phyloP scores from a whole-genome alignment of 73 alveolate species.

The Uronychia setigera region DNA sequence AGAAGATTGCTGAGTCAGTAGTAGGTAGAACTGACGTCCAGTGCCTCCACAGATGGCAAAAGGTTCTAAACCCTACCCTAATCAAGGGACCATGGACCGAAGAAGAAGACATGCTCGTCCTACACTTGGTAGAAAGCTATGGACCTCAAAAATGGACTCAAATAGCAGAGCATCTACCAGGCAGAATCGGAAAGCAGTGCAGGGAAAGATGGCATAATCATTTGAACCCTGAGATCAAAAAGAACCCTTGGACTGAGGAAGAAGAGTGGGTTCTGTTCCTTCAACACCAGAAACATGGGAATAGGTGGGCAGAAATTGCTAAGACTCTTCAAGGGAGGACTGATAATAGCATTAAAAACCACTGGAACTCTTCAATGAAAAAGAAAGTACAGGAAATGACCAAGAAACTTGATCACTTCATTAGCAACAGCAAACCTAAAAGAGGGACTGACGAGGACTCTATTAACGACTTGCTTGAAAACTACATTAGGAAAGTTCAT shows the following conservation, averaged over 20 bases:
- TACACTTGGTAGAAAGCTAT: slow-evolving; percentile 89
- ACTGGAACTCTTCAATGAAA: slow-evolving; percentile 93
- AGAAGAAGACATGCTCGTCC: slow-evolving; percentile 94
- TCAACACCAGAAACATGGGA: slow-evolving; percentile 89
- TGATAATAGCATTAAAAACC: slow-evolving; percentile 90
- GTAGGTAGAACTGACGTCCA: slow-evolving; percentile 80
- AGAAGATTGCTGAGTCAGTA: slow-evolving; percentile 67
- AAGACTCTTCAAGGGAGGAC: slow-evolving; percentile 93
- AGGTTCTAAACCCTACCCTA: slow-evolving; percentile 61
- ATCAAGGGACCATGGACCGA: slow-evolving; percentile 97
- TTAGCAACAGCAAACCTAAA: not conserved
- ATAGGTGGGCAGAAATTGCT: slow-evolving; percentile 96
- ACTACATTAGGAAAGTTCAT: not conserved
- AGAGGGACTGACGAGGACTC: not conserved
- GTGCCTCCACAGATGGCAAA: slow-evolving; percentile 75
- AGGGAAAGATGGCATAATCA: slow-evolving; percentile 99
- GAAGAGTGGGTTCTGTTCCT: slow-evolving; percentile 97
- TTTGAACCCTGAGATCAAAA: slow-evolving; percentile 95
- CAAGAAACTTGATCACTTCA: slow-evolving; percentile 17
- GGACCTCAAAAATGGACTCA: slow-evolving; percentile 98
- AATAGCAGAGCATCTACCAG: slow-evolving; percentile 94
- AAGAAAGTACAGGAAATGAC: slow-evolving; percentile 65
- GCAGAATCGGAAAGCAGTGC: slow-evolving; percentile 97
- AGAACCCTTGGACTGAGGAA: slow-evolving; percentile 95
- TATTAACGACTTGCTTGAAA: not conserved